phyloP scores from a whole-genome alignment of 2,329 filamentous ascomycete genomes.

The Fusarium sp. region DNA sequence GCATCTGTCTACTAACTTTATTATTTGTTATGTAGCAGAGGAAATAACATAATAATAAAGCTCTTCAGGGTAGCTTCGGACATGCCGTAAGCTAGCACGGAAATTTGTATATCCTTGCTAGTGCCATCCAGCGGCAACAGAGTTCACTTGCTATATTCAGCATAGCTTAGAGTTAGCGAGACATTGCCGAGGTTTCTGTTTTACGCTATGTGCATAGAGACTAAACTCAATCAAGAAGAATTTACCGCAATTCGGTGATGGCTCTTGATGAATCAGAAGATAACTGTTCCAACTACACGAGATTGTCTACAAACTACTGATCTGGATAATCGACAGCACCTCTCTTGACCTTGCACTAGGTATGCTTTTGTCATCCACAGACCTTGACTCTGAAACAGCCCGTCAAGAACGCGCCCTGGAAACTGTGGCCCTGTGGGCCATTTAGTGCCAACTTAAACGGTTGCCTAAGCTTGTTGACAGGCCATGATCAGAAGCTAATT shows the following conservation, averaged over 20 bases:
- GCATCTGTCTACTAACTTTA: rapidly evolving
- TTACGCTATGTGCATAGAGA: background rate
- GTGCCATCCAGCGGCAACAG: background rate
- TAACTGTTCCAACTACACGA: background rate
- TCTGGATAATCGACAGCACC: background rate
- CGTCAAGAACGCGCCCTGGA: background rate
- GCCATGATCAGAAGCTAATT: background rate
- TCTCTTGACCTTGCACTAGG: background rate
- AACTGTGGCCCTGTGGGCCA: background rate
- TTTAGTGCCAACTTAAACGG: background rate
- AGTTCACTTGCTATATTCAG: background rate
- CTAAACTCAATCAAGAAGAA: background rate
- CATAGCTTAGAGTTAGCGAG: background rate
- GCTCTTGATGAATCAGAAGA: background rate
- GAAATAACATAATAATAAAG: background rate
- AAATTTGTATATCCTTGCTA: background rate
- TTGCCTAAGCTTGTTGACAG: background rate
- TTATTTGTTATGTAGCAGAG: background rate
- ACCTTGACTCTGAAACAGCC: background rate
- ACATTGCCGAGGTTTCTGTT: background rate
- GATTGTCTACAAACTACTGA: background rate
- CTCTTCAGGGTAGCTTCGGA: background rate
- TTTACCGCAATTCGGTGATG: background rate
- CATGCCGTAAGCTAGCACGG: background rate
- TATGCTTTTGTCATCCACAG: too few species aligned